Base-by-base conservation (phyloP, 768 basidiomycete genomes). In the Podaxis carcinomalis region DNA sequence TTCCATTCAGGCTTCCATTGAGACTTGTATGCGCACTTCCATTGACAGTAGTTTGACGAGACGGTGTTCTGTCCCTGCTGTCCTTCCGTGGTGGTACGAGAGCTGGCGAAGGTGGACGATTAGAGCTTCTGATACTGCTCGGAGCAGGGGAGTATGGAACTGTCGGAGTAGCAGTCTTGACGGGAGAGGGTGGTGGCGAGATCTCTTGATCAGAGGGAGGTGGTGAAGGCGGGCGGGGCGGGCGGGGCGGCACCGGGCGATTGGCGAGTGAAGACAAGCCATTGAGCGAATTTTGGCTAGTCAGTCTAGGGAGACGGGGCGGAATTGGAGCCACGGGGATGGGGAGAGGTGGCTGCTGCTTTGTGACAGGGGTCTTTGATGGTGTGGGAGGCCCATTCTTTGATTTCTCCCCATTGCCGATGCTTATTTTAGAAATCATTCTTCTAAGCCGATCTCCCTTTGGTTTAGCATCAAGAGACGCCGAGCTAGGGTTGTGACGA, bases 371-470 rank as follows among this genome's bases (percentile, higher is more conserved):
- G 46, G 65, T 66, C 56, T 63, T 67, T 2, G 65, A 40, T 23
- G 64, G 16, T 58, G 21, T 70, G 65, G 47, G 52, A 42, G 51
- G 4, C 3, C 28, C 51, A 14, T 40, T 61, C 64, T 69, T 70
- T 67, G 70, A 47, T 65, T 77, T 78, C 28, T 81, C 81, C 28
- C 68, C 71, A 56, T 69, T 74, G 27, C 81, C 80, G 63, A 84
- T 75, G 39, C 83, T 87, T 27, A 93, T 76, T 66, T 85, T 88
- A 19, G 91, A 92, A 66, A 95, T 89, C 86, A 95, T 92, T 64
- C 86, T 83, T 72, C 89, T 88, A 62, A 94, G 74, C 25, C 90
- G 81, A 51, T 84, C 84, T 57, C 74, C 74, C 72, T 85, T 85
- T 25, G 79, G 77, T 60, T 83, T 82, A 57, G 75, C 77, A 25